Conservation (phyloP, 192 early-diverging fungal genomes). For the Phlyctochytrium bullatum region DNA sequence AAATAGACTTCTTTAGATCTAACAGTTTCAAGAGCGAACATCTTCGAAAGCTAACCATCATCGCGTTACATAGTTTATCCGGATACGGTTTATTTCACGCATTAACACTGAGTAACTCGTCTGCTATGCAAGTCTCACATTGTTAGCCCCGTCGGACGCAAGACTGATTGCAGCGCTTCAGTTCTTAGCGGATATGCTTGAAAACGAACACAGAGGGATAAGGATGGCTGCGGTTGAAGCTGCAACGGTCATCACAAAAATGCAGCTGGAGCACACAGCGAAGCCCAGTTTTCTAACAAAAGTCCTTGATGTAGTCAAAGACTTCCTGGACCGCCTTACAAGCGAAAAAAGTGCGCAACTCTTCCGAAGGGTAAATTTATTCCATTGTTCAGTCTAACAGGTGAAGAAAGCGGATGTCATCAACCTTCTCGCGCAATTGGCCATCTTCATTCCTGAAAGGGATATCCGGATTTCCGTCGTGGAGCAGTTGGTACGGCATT, state of each 20-base stretch:
- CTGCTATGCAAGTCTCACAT: constrained; percentile 28
- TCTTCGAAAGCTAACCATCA: constrained; percentile 42
- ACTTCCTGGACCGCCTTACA: constrained; percentile 26
- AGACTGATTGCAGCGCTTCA: constrained; percentile 31
- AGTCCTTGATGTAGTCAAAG: constrained; percentile 18
- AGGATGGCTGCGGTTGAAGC: constrained; percentile 48
- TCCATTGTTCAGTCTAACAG: background rate
- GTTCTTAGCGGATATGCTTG: constrained; percentile 47
- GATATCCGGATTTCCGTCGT: constrained; percentile 32
- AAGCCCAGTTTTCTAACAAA: constrained; percentile 21
- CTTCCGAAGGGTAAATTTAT: constrained; percentile 39
- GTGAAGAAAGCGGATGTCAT: constrained; percentile 52
- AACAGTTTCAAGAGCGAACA: constrained; percentile 40
- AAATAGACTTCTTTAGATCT: background rate
- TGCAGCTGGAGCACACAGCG: constrained; percentile 33
- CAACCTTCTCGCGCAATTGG: constrained; percentile 40
- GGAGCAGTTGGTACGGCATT: constrained; percentile 39
- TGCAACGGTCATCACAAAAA: constrained; percentile 30
- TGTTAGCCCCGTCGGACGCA: constrained; percentile 30
- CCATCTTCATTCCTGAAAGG: constrained; percentile 22
- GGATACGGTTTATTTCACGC: constrained; percentile 49
- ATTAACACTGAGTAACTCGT: constrained; percentile 32
- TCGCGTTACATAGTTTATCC: constrained; percentile 46
- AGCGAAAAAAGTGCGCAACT: constrained; percentile 28
- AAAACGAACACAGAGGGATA: constrained; percentile 53